Percentiles rank a stretch among this genome's conserved stretches.
Evolutionary conservation across 371 early-diverging fungal species (phyloP).

Genomic region (Thermomucor indicae-seudaticae): DNA sequence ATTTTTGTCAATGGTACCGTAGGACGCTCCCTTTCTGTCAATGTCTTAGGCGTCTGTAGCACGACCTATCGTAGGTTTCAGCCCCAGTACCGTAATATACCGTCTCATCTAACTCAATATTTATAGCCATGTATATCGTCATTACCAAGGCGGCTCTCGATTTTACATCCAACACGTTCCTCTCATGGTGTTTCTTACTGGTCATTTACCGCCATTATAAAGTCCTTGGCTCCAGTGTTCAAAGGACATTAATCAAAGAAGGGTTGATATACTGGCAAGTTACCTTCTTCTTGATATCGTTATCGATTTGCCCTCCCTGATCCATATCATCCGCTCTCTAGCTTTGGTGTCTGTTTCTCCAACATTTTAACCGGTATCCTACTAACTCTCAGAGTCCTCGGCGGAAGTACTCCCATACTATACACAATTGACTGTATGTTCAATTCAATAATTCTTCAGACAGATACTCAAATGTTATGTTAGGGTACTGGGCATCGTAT

Average conservation of each 20-base stretch:
- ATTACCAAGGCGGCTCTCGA: constrained; percentile 32
- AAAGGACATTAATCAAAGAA: constrained; percentile 31
- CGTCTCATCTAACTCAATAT: neutral
- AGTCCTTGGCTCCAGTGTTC: constrained; percentile 31
- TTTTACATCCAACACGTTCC: constrained; percentile 34
- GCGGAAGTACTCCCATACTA: constrained; percentile 36
- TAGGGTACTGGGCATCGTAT: constrained; percentile 47
- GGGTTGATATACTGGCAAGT: constrained; percentile 41
- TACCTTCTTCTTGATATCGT: too few species aligned
- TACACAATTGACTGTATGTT: constrained; percentile 47
- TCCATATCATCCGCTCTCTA: too few species aligned
- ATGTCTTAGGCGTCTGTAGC: constrained; percentile 18
- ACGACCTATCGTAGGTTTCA: constrained; percentile 31
- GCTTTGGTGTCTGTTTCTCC: constrained; percentile 44
- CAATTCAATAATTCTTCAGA: neutral
- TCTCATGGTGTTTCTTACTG: constrained; percentile 36
- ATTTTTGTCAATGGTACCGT: constrained; percentile 31
- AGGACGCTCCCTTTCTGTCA: constrained; percentile 18
- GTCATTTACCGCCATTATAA: constrained; percentile 43
- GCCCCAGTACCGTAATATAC: neutral
- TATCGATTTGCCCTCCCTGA: too few species aligned
- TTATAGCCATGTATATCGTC: constrained; percentile 29
- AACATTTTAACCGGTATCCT: constrained; percentile 41
- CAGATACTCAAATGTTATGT: neutral
- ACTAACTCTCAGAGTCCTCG: constrained; percentile 22